Base-by-base conservation (phyloP, 23 red algal species). In the Rhodosorus marinus region DNA sequence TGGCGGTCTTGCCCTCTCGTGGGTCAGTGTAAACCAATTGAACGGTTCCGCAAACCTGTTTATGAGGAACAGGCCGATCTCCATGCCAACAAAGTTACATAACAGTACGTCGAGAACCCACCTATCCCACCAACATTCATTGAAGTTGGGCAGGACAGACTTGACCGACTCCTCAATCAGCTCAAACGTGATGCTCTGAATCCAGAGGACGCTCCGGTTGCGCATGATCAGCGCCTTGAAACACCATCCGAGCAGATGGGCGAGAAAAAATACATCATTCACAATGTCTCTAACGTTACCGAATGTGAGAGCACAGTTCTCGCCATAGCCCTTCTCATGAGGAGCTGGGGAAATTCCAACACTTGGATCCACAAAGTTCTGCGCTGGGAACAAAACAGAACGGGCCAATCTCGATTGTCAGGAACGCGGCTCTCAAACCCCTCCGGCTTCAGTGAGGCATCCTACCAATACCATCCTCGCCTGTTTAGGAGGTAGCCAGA, bases 51-150 rank as follows among this genome's bases (percentile, higher is more conserved):
- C n/a, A n/a, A n/a, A n/a, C n/a, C n/a, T n/a, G n/a, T n/a, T n/a
- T n/a, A n/a, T n/a, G 38, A 66, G 24, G 28, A 26, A 21, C 24
- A 61, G 26, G 50, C 71, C 71, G 20, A 64, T 9, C 4, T 69
- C 20, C 33, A 77, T 70, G 1, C 71, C 71, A 52, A 77, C 27
- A 17, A 32, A 29, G 52, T 77, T 77, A 22, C 61, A 70, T 19
- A 51, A 5, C 4, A 77, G 31, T 1, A 77, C 15, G 62, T 77
- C 71, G 7, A 77, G 71, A 8, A 77, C n/a, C 15, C 54, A 0
- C 24, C 49, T 58, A 42, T 77, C 71, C 71, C 71, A 77, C 71
- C 71, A 77, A 29, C 71, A 77, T n/a, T 77, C 71, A 11, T 34
- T 40, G 17, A 77, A 64, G 3, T 60, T 54, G 19, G 57, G 71